These are phyloP conservation scores for Aspergillus homomorphus DNA, from an alignment of 495 filamentous ascomycete species.

Conservation along the genomic window DNA sequence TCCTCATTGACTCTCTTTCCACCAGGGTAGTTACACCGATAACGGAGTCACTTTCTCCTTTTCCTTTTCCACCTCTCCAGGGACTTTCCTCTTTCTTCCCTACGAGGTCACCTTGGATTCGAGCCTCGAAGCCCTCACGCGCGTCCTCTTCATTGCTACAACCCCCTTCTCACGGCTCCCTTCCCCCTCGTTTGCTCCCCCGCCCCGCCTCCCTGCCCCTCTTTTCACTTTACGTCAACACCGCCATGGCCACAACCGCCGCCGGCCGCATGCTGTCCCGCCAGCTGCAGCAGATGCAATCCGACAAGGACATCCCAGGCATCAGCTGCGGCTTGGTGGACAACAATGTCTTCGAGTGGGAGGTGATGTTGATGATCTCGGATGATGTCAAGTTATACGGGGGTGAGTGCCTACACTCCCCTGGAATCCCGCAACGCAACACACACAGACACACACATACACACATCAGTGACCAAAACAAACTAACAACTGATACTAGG, in stretches of 20 bases:
- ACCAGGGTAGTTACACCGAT: neutral
- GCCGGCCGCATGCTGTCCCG: constrained; percentile 75
- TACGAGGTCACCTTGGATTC: neutral
- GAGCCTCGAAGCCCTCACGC: neutral
- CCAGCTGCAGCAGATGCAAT: constrained; percentile 93
- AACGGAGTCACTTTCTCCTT: neutral
- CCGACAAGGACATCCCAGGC: constrained; percentile 83
- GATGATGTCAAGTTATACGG: constrained; percentile 97
- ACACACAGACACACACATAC: too few species aligned
- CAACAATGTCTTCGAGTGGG: constrained; percentile 97
- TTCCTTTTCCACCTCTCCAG: neutral
- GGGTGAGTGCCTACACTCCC: constrained; percentile 59
- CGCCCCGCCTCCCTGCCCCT: constrained; percentile 2
- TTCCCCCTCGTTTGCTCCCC: neutral
- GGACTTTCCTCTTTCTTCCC: neutral
- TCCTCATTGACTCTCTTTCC: neutral
- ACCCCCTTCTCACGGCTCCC: neutral
- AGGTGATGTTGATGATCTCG: constrained; percentile 97
- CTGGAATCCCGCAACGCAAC: too few species aligned
- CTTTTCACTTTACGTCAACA: constrained; percentile 2
- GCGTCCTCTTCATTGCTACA: neutral
- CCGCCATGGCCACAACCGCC: constrained; percentile 49
- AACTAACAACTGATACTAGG: constrained; percentile 44
- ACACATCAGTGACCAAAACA: neutral
- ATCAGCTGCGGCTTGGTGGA: constrained; percentile 88